Base-by-base conservation (phyloP, 768 basidiomycete genomes). In the Sporobolomyces pararoseus region DNA sequence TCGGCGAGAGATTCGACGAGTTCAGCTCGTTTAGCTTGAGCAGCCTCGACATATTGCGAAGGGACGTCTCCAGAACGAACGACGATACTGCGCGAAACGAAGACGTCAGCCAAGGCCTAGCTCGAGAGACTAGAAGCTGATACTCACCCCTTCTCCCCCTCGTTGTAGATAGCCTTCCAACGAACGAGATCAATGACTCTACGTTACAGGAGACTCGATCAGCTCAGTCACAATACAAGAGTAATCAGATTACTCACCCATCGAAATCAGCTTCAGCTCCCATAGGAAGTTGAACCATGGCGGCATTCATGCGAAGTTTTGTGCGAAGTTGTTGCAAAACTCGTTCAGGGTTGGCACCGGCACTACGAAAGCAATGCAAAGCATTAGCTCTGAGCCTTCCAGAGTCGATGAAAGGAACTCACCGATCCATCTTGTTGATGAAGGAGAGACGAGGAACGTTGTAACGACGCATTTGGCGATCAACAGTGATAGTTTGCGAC, bases 351-450 rank as follows among this genome's bases (percentile, higher is more conserved):
- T 97, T 97, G 27, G 96, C 91, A 59, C 96, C 96, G 66, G 95
- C 93, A 76, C 92, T 91, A 68, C 23, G 23, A 58, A 3, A 23
- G 35, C 29, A 23, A 63, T 4, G 67, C 39, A n/a, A 35, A n/a
- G 12, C 35, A 25, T 51, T 17, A 51, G 19, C 50, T 39, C 25
- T 9, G 10, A 42, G 12, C 7, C 23, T 23, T 14, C 10, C 12
- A 47, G 46, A 23, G 10, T 13, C 7, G 39, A 4, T 25, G 25
- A 23, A 7, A 7, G 42, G 39, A 23, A 25, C 53, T 52, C 14
- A 90, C 90, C 91, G 85, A 77, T 98, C 95, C 95, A 98, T 97
- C 81, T 98, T 98, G 81, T 98, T 98, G 77, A 98, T 86, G 80
- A 96, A 98, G 0, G 92, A 96, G 68, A 99, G 85, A 51, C 96